A percentile compares a stretch with the other conserved stretches of the same genome.
Conservation (phyloP, 2,329 filamentous ascomycete species). For the Cordyceps farinosa region DNA sequence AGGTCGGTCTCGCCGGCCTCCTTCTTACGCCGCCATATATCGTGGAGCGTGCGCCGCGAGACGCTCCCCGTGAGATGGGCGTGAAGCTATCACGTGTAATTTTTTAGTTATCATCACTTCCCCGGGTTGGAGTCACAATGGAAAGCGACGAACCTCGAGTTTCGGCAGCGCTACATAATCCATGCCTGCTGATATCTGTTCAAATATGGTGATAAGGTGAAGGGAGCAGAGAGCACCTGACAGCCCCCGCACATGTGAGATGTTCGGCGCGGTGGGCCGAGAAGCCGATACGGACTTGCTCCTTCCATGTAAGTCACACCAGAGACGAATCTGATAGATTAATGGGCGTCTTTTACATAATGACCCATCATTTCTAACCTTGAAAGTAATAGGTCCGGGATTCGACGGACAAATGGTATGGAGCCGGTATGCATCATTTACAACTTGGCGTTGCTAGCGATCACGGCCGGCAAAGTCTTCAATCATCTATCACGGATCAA, state of each 20-base stretch:
- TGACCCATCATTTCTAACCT: not conserved
- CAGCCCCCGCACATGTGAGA: not conserved
- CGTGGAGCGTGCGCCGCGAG: constrained; percentile 66
- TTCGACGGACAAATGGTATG: not conserved
- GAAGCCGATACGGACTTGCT: not conserved
- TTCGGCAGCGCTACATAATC: constrained; percentile 51
- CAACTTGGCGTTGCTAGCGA: too few species aligned
- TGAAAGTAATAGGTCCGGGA: not conserved
- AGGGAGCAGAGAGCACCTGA: not conserved
- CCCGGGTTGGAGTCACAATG: not conserved
- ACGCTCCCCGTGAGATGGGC: constrained; percentile 80
- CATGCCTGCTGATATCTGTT: constrained; percentile 26
- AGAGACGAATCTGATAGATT: not conserved
- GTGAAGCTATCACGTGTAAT: constrained; percentile 55
- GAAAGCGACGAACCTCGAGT: constrained; percentile 43
- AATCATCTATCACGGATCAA: not conserved
- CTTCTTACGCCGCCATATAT: constrained; percentile 66
- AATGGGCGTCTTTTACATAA: not conserved
- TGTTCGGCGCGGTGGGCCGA: not conserved
- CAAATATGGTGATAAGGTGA: not conserved
- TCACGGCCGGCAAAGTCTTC: not conserved
- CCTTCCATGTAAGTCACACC: not conserved
- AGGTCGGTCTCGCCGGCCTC: constrained; percentile 50
- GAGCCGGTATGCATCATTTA: not conserved
- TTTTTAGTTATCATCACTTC: not conserved